Conservation (phyloP, 2,329 filamentous ascomycete species). For the Paracamarosporium sp. region DNA sequence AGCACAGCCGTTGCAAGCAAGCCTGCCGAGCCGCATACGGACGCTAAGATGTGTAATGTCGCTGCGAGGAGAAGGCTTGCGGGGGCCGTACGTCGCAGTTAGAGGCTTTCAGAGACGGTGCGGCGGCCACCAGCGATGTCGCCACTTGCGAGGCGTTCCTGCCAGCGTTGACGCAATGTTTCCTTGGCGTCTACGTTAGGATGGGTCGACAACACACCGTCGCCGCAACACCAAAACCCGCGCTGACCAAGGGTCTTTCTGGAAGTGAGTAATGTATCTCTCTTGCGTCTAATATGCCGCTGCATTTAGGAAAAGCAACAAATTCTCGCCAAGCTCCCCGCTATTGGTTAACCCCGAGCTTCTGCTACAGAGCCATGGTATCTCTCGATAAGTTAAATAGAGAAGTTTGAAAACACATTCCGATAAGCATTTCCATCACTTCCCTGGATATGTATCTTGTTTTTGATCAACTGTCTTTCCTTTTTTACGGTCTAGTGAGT, state of each 20-base stretch:
- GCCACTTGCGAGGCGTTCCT: constrained; percentile 13
- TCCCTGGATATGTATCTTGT: no score
- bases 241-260: neutral
- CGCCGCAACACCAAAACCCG: neutral
- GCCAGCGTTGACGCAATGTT: constrained; percentile 17
- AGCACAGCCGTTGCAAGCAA: constrained; percentile 9
- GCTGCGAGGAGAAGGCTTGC: neutral
- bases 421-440: no score
- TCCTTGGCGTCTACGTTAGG: constrained; percentile 17
- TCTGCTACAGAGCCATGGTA: no score
- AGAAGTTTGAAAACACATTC: no score
- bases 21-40: constrained; percentile 10
- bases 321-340: no score
- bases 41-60: constrained; percentile 2
- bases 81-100: neutral
- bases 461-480: no score
- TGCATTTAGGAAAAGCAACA: neutral
- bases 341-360: neutral
- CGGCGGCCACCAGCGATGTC: neutral
- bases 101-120: neutral
- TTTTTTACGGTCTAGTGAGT: no score
- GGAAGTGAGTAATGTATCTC: neutral
- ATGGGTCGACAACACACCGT: neutral
- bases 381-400: no score
- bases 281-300: neutral